These are phyloP conservation scores for Epichloe elymi DNA, from an alignment of 2,329 filamentous ascomycete species.

Conservation along the genomic window DNA sequence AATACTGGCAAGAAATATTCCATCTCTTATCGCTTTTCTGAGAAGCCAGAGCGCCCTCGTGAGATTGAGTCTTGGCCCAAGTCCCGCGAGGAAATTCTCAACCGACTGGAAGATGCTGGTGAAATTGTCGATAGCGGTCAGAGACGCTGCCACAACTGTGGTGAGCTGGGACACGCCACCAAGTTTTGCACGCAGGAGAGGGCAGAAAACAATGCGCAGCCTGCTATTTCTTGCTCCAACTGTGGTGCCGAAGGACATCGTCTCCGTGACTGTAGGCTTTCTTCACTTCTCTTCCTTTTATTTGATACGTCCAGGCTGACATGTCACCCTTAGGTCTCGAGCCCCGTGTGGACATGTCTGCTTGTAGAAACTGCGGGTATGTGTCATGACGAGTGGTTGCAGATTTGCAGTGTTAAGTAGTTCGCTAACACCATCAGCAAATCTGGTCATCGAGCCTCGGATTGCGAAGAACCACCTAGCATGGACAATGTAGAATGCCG, in stretches of 20 bases:
- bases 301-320: slow-evolving; percentile 1
- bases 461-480: slow-evolving; percentile 47
- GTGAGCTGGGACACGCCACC: slow-evolving; percentile 47
- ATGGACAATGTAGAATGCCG: slow-evolving; percentile 51
- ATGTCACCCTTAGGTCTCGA: slow-evolving; percentile 31
- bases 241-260: slow-evolving; percentile 53
- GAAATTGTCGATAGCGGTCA: slow-evolving; percentile 46
- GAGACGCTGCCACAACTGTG: slow-evolving; percentile 50
- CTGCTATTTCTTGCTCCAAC: slow-evolving; percentile 49
- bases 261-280: slow-evolving; percentile 50
- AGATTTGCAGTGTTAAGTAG: background rate
- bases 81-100: slow-evolving; percentile 43
- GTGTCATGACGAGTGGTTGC: slow-evolving; percentile 6
- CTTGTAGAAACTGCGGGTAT: slow-evolving; percentile 55
- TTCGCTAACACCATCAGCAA: slow-evolving; percentile 20
- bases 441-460: slow-evolving; percentile 34
- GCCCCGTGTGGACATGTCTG: slow-evolving; percentile 50
- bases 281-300: background rate
- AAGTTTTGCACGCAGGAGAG: slow-evolving; percentile 48
- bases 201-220: slow-evolving; percentile 28
- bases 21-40: slow-evolving; percentile 47
- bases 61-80: slow-evolving; percentile 49
- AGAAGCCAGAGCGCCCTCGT: slow-evolving; percentile 43
- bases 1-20: slow-evolving; percentile 51
- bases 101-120: slow-evolving; percentile 53